phyloP scores from a whole-genome alignment of 352 stramenopile genomes.

The Phytophthora colocasiae region DNA sequence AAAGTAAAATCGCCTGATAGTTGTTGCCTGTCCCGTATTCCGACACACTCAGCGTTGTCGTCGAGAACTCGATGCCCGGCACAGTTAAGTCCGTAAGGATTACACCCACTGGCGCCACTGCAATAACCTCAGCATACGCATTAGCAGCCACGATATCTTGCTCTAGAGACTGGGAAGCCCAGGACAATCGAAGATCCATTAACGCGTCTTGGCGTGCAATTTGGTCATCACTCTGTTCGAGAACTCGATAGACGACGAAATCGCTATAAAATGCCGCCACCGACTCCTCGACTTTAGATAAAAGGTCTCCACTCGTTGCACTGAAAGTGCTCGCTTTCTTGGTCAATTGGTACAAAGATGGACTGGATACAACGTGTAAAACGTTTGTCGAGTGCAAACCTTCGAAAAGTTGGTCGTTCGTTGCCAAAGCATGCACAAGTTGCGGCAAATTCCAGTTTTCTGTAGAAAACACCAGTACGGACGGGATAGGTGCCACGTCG shows the following conservation, averaged over 20 bases:
- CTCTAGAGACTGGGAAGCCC: constrained; percentile 45
- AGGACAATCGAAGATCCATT: constrained; percentile 40
- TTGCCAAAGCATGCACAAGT: constrained; percentile 56
- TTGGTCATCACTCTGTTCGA: constrained; percentile 8
- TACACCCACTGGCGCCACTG: constrained; percentile 26
- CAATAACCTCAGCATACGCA: constrained; percentile 32
- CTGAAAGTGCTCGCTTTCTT: constrained; percentile 34
- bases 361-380: constrained; percentile 37
- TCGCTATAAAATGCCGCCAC: constrained; percentile 44
- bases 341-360: constrained; percentile 43
- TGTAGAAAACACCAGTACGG: constrained; percentile 44
- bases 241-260: constrained; percentile 21
- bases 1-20: constrained; percentile 76
- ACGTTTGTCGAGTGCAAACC: constrained; percentile 43
- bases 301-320: background rate
- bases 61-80: constrained; percentile 75
- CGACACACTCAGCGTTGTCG: constrained; percentile 63
- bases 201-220: constrained; percentile 29
- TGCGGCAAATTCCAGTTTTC: constrained; percentile 53
- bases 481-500: constrained; percentile 60
- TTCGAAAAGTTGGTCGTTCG: constrained; percentile 71
- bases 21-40: constrained; percentile 75
- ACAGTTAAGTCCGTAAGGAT: constrained; percentile 60
- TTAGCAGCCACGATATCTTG: constrained; percentile 32
- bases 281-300: constrained; percentile 18